Evolutionary conservation across 2,329 filamentous ascomycete species (phyloP), one percentile per base, ranked within the genome.

Genomic region (Calonectria hongkongensis): DNA sequence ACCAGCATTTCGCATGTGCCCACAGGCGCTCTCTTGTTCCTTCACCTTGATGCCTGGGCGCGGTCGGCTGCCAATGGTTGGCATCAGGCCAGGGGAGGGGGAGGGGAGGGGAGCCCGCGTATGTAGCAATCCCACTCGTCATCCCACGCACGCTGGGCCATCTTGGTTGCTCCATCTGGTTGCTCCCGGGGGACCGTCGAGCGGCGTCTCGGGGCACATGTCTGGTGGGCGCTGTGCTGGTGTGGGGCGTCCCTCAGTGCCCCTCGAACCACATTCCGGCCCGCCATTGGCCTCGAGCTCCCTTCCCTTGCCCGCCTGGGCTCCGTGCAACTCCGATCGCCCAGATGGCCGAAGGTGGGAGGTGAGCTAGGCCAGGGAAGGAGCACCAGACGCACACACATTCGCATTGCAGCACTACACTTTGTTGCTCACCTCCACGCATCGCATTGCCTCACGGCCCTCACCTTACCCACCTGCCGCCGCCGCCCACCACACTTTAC

Each of bases 251-350:
- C 28, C 43, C 62, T 64, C 47, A 54, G 64, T 60, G 54, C 33
- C 54, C 48, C 54, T 58, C 54, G 54, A 58, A 58, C 54, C 54
- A 58, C 54, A 58, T 58, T 58, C 54, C 54, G 54, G 54, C 54
- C 47, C 43, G 56, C 47, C 71, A 70, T 74, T 76, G 76, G 75
- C 71, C 73, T 79, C 66, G 73, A 71, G 68, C 54, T 73, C 50
- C 63, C 50, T 69, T 43, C 33, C 33, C 33, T 36, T 36, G 33
- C 33, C 33, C 6, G 62, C 71, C 75, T 70, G 58, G 71, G 62
- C 62, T 74, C 75, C 75, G 75, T 74, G 69, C 73, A 75, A 73
- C 78, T 77, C 78, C 78, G 78, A 80, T 78, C 76, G 76, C 71
- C 76, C 74, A 75, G 78, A 68, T 71, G 70, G 58, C 68, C 51